Percentiles rank a stretch among this genome's conserved stretches.
Evolutionary conservation across 139 green algal species (phyloP).

Genomic region (Chlorella sp.): DNA sequence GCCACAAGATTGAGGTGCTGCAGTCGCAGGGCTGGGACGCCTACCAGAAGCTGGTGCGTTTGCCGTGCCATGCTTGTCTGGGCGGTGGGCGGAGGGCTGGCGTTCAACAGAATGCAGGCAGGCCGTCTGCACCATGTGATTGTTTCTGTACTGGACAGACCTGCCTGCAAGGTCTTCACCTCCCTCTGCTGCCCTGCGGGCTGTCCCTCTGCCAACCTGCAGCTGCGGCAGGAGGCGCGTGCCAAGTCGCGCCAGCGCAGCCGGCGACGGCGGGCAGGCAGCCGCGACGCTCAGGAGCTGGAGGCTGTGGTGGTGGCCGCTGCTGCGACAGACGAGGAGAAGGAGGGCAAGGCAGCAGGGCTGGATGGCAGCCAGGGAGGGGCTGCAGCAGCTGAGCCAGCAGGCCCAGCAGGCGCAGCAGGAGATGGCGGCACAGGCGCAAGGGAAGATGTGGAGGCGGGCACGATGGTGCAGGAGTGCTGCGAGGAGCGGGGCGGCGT

Average conservation of each 20-base stretch:
- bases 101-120: too few species aligned
- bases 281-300: not conserved
- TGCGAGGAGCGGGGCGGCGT: slow-evolving; percentile 19
- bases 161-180: too few species aligned
- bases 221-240: too few species aligned
- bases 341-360: not conserved
- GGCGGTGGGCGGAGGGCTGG: too few species aligned
- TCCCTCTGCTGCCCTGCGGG: too few species aligned
- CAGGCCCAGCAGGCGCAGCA: not conserved
- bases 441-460: not conserved
- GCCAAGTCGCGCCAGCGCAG: not conserved
- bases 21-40: slow-evolving; percentile 20
- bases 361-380: not conserved
- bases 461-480: not conserved
- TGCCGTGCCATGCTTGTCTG: too few species aligned
- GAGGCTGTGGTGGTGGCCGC: slow-evolving; percentile 6
- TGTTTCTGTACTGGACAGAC: too few species aligned
- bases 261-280: not conserved
- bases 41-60: not conserved
- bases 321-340: not conserved
- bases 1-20: not conserved
- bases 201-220: too few species aligned
- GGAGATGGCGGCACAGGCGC: not conserved
- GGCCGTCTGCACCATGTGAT: too few species aligned
- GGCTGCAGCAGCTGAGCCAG: not conserved